Evolutionary conservation across 1,284 basidiomycete genomes (phyloP).

Genomic region (Ganoderma lingzhi): DNA sequence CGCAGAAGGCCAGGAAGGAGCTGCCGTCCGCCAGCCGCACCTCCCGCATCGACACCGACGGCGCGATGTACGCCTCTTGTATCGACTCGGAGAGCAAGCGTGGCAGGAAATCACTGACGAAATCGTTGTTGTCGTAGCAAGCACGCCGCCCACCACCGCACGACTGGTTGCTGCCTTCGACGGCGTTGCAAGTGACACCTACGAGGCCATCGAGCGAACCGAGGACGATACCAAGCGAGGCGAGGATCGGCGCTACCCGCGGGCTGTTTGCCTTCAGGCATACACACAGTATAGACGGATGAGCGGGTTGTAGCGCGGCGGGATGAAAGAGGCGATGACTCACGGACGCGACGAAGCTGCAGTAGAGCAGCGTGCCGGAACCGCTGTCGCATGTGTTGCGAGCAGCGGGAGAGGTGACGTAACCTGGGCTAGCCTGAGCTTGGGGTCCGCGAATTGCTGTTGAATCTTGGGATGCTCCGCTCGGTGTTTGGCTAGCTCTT

Average conservation of each 20-base stretch:
- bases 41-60: neutral
- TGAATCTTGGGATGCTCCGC: constrained; percentile 90
- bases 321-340: neutral
- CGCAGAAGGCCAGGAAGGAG: too few species aligned
- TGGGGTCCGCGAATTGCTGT: constrained; percentile 94
- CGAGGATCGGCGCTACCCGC: neutral
- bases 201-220: neutral
- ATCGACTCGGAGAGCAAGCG: constrained; percentile 6
- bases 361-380: neutral
- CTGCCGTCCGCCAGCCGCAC: neutral
- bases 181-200: neutral
- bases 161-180: neutral
- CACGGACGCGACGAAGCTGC: neutral
- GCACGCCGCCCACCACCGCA: neutral
- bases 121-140: neutral
- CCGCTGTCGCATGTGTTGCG: neutral
- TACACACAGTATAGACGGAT: neutral
- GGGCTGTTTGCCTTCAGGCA: neutral
- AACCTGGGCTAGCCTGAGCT: constrained; percentile 87
- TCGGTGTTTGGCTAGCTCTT: constrained; percentile 76
- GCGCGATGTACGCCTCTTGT: neutral
- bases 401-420: constrained; percentile 45
- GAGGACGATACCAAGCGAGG: neutral
- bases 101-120: constrained; percentile 9
- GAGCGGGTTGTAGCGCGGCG: too few species aligned